phyloP scores from a whole-genome alignment of 2,329 filamentous ascomycete species.

The Pestalotiopsis sp. region DNA sequence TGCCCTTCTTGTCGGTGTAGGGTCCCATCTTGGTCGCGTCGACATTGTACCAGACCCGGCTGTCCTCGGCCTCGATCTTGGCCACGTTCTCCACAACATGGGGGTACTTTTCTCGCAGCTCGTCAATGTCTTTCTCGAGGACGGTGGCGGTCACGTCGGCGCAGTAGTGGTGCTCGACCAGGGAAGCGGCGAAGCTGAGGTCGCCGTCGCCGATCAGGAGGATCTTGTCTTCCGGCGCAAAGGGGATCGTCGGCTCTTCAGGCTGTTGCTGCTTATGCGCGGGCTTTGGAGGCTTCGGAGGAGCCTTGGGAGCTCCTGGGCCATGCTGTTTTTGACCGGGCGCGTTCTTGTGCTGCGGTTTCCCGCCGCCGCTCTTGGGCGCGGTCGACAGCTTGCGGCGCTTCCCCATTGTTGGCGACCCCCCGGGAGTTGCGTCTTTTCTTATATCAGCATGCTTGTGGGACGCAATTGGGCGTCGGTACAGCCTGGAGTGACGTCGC shows the following conservation, averaged over 20 bases:
- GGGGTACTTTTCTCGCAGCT: constrained; percentile 74
- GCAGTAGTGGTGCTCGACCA: constrained; percentile 68
- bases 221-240: constrained; percentile 66
- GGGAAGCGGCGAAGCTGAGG: constrained; percentile 73
- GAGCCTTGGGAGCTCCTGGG: constrained; percentile 10
- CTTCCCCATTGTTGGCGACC: constrained; percentile 38
- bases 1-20: constrained; percentile 44
- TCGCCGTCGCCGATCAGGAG: constrained; percentile 81
- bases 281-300: constrained; percentile 16
- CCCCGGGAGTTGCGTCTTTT: neutral
- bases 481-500: neutral
- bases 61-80: constrained; percentile 48
- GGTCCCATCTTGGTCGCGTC: constrained; percentile 68
- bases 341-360: constrained; percentile 12
- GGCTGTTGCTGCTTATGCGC: constrained; percentile 26
- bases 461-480: too few relatives aligned
- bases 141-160: constrained; percentile 70
- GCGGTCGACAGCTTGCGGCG: constrained; percentile 31
- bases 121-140: constrained; percentile 58
- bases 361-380: constrained; percentile 5
- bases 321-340: constrained; percentile 13
- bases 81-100: constrained; percentile 64
- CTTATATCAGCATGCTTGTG: neutral
- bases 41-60: constrained; percentile 60
- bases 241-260: constrained; percentile 64